Base-by-base conservation (phyloP, 805 yeast species). In the Nakazawaea wickerhamii region DNA sequence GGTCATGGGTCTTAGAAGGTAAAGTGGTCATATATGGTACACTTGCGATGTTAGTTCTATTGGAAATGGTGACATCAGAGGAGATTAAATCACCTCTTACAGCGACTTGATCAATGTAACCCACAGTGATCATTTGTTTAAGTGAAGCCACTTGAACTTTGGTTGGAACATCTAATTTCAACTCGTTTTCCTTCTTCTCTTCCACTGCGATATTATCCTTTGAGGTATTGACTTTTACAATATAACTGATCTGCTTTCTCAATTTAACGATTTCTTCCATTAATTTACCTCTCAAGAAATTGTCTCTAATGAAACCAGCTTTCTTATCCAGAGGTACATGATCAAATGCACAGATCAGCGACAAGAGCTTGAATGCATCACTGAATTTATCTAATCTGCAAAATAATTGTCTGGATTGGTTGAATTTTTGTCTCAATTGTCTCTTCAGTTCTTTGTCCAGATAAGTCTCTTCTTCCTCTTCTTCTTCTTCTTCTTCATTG, bases 71-170 rank as follows among this genome's bases (percentile, higher is more conserved):
- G 6, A 78, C 68, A 15, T 84, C 95, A 1, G 79, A 67, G 15
- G 85, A 79, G 5, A 79, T 63, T 25, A 79, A 51, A 55, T 90
- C 97, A 1, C 87, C 90, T 48, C 98, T 71, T 13, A 87, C 75
- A 1, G 95, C 95, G 18, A 91, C 74, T 56, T 86, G 95, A 59
- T 93, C 99, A 30, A 93, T 71, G 54, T 85, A 93, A 0, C 98
- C 99, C 0, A 97, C 82, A 5, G 96, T 77, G 3, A 91, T 70
- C 79, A 93, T 90, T 62, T 93, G 99, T 55, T 88, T 90, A 48
- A 93, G 61, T 0, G 93, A 84, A 41, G 78, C 73, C 4, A 88
- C 57, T 63, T 93, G 99, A 5, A 63, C 57, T 28, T 76, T 74
- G 7, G 72, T 63, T 1, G 97, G 97, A 5, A 84, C 75, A 0